Evolutionary conservation across 345 rosid species (phyloP), one percentile per base, ranked within the genome.

Genomic region (Ceriops zippeliana): DNA sequence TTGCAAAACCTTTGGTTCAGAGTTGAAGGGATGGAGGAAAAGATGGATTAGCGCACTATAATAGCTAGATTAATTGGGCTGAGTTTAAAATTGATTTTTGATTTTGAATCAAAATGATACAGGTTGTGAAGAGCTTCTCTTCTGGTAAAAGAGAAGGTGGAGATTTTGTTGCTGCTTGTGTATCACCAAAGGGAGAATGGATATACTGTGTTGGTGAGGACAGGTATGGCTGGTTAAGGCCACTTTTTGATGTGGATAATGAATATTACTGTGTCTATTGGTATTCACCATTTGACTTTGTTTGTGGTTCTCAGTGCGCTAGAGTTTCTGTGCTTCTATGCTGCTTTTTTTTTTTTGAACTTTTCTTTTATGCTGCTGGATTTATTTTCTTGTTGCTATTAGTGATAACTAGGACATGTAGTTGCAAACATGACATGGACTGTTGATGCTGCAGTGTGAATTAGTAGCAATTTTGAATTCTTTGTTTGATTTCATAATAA

Each of bases 101-200:
- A 47, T 21, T 47, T 64, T 57, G 52, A 62, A 26, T 20, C 56
- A 62, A 38, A 34, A 52, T 63, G 54, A 35, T 78, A 67, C 81
- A 96, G 96, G 99, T 89, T 62, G 99, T 96, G 79, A 96, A 90
- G 86, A 95, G 98, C 71, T 90, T 96, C 77, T 95, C 99, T 46
- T 89, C 98, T 26, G 99, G 99, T 85, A 95, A 90, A 85, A 85
- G 90, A 76, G 93, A 92, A 79, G 99, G 93, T 70, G 98, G 98
- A 76, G 99, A 92, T 76, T 96, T 92, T 73, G 86, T 83, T 62
- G 92, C 96, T 61, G 99, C 98, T 42, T 85, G 90, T 70, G 82
- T 95, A 70, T 91, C 99, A 49, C 93, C 99, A 4, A 95, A 95
- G 83, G 98, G 97, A 24, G 97, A 91, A 78, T 91, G 98, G 99